Evolutionary conservation across 169 alveolate genomes (phyloP), one percentile per base, ranked within the genome.

Genomic region (Cryptosporidium ubiquitum): DNA sequence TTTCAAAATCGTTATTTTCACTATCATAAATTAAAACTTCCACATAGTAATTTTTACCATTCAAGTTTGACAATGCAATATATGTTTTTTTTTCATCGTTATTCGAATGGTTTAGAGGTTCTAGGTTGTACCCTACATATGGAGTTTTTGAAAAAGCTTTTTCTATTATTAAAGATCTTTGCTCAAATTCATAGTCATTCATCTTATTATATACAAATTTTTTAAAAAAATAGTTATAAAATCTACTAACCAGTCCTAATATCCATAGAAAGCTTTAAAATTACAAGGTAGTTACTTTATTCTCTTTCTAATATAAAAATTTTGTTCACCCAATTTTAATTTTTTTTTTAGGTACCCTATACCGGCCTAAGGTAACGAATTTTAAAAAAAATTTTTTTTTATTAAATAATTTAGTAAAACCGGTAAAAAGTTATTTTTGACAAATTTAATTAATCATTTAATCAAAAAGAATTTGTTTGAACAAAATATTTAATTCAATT

Each of bases 141-240:
- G 89, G 89, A 2, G 89, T 79, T 26, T 31, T 42, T 20, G 79
- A 29, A 58, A 26, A 58, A 5, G 89, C 60, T 14, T 61, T 66
- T 44, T 79, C 89, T 64, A 60, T 64, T 39, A 61, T 29, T 16
- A 69, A 10, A 44, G 64, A 39, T 55, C 20, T 55, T 10, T 55
- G 66, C 37, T 55, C 66, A 55, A 55, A 55, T 16, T 55, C 66
- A 14, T 5, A 55, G 7, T 9, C 66, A 55, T 55, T 26, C 66
- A 55, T 55, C 1, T 26, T 20, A 23, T 0, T 16, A 26, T 26
- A 55, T 20, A 55, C 10, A 10, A 64, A 33, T 42, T 40, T 10
- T 29, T 18, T 47, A 18, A 20, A 16, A 18, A 52, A 51, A 47
- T 14, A 14, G 16, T 7, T 26, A 55, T 26, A 26, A 55, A 20